phyloP scores from a whole-genome alignment of 176 grass and related monocot genomes.

The Phragmites australis region DNA sequence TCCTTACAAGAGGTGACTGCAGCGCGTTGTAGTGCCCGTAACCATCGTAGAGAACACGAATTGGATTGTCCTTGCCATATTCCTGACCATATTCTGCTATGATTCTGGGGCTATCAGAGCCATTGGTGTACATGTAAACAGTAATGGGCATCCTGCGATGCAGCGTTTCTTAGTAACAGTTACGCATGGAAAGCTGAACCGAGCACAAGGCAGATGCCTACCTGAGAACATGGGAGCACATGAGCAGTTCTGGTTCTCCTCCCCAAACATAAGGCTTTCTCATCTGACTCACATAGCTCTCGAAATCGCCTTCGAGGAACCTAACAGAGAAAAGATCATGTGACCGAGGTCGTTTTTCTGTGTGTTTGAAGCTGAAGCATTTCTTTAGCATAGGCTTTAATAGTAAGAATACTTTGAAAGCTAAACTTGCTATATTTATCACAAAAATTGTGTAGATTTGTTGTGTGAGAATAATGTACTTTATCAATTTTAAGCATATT shows the following conservation, averaged over 20 bases:
- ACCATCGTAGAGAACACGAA: constrained; percentile 80
- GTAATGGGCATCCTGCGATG: constrained; percentile 82
- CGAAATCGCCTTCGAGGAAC: constrained; percentile 93
- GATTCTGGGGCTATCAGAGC: constrained; percentile 58
- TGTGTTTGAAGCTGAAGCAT: not conserved
- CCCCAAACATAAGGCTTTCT: constrained; percentile 92
- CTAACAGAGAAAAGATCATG: constrained; percentile 27
- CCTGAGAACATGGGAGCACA: constrained; percentile 95
- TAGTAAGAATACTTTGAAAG: not conserved
- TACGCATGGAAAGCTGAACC: not conserved
- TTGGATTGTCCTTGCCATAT: constrained; percentile 83
- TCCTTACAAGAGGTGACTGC: constrained; percentile 63
- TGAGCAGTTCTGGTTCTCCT: constrained; percentile 84
- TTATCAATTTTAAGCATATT: constrained; percentile 5
- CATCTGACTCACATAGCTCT: constrained; percentile 82
- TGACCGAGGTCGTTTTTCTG: not conserved
- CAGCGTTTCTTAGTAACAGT: constrained; percentile 8
- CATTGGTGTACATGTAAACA: constrained; percentile 77
- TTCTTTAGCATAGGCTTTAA: not conserved
- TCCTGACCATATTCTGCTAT: constrained; percentile 98
- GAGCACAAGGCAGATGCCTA: constrained; percentile 29
- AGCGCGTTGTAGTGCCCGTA: constrained; percentile 85
- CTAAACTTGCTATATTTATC: not conserved
- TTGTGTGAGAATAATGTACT: not conserved
- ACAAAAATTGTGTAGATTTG: not conserved